Evolutionary conservation across 2,329 filamentous ascomycete species (phyloP), one percentile per base, ranked within the genome.

Genomic region (Paradendryphiella salina): DNA sequence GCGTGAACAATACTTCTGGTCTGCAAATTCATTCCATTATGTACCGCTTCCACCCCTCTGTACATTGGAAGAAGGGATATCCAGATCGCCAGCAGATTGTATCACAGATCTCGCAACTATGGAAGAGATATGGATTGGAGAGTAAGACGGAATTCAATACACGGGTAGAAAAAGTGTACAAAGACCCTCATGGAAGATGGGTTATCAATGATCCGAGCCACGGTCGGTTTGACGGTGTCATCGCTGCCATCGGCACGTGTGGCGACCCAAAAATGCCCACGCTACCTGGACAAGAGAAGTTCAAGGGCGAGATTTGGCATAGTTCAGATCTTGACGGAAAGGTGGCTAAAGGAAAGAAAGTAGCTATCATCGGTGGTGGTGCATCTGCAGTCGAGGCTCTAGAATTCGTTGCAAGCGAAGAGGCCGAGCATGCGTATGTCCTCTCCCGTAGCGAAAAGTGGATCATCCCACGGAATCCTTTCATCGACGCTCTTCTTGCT

Each of bases 11-110:
- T 43, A 92, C 88, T 0, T 92, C 88, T 0, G 84, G 88, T 13
- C 80, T 95, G 0, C 89, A 94, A 65, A 92, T 95, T 17, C 89
- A 95, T 70, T 89, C 85, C 15, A 72, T 92, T 50, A 94, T 94
- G 89, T 95, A 93, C 71, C 83, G 90, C 17, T 96, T 95, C 69
- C 88, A 93, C 60, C 90, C 90, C 0, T 88, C 87, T 0, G 83
- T 95, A 1, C 79, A 82, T 54, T 95, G 88, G 85, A 77, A 82
- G 28, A 77, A 79, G 23, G 88, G 88, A n/a, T 95, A 95, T 65
- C 90, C 90, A 0, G 81, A 86, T 54, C 85, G 88, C 41, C 76
- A 86, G 57, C 84, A 92, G 71, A 94, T 95, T 52, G 78, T 92
- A 35, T 79, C 80, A 18, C 85, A 92, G 66, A 85, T 94, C 9